Conservation (phyloP, 163 green algal genomes). For the Chlamydomonas reinhardtii region DNA sequence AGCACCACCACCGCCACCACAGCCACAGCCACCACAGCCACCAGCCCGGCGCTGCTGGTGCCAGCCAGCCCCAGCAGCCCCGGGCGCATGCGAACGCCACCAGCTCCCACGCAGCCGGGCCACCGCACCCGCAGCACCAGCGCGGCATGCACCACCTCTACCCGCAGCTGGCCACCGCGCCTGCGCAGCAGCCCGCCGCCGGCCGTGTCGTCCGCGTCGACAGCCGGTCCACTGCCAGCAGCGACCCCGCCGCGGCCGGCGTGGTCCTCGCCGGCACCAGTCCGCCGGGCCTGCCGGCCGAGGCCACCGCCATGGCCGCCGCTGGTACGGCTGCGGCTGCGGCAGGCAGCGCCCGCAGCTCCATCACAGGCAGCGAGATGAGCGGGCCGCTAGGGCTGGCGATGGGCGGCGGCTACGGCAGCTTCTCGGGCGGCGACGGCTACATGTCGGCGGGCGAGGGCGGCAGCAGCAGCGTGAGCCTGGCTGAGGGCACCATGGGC, state of each 20-base stretch:
- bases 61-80: too few species aligned
- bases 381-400: too few species aligned
- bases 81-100: too few species aligned
- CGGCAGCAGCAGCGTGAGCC: neutral
- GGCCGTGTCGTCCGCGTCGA: neutral
- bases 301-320: neutral
- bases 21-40: neutral
- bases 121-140: neutral
- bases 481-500: neutral
- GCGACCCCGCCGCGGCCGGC: too few species aligned
- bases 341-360: constrained; percentile 8
- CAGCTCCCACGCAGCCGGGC: neutral
- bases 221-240: too few species aligned
- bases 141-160: too few species aligned
- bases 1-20: neutral
- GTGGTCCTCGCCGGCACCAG: too few species aligned
- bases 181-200: too few species aligned
- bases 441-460: neutral
- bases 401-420: too few species aligned
- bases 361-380: neutral
- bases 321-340: neutral
- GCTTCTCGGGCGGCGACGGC: neutral
- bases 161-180: too few species aligned
- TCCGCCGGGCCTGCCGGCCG: too few species aligned
- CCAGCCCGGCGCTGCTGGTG: neutral